These are phyloP conservation scores for Tuber indicum DNA, from an alignment of 495 filamentous ascomycete genomes.

Conservation along the genomic window DNA sequence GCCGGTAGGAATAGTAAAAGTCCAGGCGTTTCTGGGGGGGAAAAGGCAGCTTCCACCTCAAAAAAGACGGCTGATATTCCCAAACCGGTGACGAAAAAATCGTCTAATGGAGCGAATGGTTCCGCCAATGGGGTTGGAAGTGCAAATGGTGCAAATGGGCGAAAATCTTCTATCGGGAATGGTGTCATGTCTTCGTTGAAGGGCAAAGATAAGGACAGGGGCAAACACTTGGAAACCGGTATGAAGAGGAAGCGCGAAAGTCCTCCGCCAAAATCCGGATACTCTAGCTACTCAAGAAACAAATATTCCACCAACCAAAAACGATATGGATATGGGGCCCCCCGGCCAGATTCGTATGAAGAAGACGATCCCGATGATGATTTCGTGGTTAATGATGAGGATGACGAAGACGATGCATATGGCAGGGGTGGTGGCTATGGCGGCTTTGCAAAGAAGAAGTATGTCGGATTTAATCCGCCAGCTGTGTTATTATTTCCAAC, in stretches of 20 bases:
- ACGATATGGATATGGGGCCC: slow-evolving; percentile 5
- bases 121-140: slow-evolving; percentile 23
- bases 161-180: slow-evolving; percentile 30
- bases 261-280: slow-evolving; percentile 14
- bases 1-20: slow-evolving; percentile 39
- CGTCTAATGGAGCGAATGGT: background rate
- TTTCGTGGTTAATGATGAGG: slow-evolving; percentile 52
- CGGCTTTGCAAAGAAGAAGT: slow-evolving; percentile 15
- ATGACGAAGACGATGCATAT: slow-evolving; percentile 42
- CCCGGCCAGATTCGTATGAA: slow-evolving; percentile 42
- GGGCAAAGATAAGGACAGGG: slow-evolving; percentile 20
- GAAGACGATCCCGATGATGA: slow-evolving; percentile 54
- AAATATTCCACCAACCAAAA: slow-evolving; percentile 12
- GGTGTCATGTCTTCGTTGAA: slow-evolving; percentile 15
- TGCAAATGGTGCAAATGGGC: slow-evolving; percentile 22
- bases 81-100: slow-evolving; percentile 25
- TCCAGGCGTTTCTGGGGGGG: slow-evolving; percentile 33
- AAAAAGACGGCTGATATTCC: slow-evolving; percentile 16
- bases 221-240: slow-evolving; percentile 15
- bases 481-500: background rate
- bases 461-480: slow-evolving; percentile 2
- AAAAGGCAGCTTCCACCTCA: slow-evolving; percentile 28
- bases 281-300: slow-evolving; percentile 6
- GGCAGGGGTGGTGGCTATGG: slow-evolving; percentile 29
- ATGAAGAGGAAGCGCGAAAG: slow-evolving; percentile 35